Base-by-base conservation (phyloP, 2,329 filamentous ascomycete species). In the Aspergillus proliferans region DNA sequence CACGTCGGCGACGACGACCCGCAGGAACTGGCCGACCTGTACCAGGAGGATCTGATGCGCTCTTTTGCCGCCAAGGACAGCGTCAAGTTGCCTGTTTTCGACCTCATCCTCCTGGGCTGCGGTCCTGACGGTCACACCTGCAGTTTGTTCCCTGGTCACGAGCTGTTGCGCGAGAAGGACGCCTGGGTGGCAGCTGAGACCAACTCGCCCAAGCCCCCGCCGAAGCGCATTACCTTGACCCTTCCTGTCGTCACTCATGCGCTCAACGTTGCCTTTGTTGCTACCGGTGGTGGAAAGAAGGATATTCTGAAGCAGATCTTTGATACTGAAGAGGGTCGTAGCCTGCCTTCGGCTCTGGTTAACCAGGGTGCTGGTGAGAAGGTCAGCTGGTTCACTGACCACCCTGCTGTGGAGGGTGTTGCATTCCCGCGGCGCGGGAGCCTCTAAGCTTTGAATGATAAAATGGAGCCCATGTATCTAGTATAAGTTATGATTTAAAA, bases 61-160 rank as follows among this genome's bases (percentile, higher is more conserved):
- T 85, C 84, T 58, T 98, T 98, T 64, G 93, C 93, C 14, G 86
- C 85, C 56, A 86, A 92, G 66, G 93, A 98, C 73, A 93, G 87
- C 55, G 92, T 98, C 68, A 91, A 89, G 71, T 78, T 96, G 42
- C 93, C 93, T 59, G 87, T 95, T 64, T 98, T 97, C 70, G 93
- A 98, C 69, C 81, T 98, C 47, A 78, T 98, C 48, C 82, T 98
- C 39, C 83, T 98, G 39, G 93, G 93, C 61, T 95, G 88, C 68
- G 93, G 93, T 0, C 92, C 93, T 12, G 93, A 97, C 69, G 93
- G 93, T 46, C 93, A 98, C 75, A 97, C 93, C 30, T 97, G 93
- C 83, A 93, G 87, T 61, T 77, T 98, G 46, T 98, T 98, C 77
- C 93, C 93, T 4, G 86, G 86, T 48, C 92, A 96, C 67, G 81